Base-by-base conservation (phyloP, 345 rosid species). In the Psidium friedrichsthalianum region DNA sequence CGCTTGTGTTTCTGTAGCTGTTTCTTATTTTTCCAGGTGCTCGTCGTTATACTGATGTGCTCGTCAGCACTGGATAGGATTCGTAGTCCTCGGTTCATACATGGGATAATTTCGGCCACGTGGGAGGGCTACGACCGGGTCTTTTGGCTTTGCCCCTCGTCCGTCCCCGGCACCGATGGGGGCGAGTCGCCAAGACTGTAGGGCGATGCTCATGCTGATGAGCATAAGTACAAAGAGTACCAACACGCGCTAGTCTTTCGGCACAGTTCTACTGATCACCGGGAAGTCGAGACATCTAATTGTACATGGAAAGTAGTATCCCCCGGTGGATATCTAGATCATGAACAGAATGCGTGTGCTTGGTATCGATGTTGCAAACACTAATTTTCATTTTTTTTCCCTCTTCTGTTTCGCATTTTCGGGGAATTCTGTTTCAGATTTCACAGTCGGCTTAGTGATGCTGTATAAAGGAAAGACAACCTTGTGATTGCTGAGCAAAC, bases 71-170 rank as follows among this genome's bases (percentile, higher is more conserved):
- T 94, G 74, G 93, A 93, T 95, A 12, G 95, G 90, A 0, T 87
- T 96, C 12, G 98, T 96, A 86, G 89, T 95, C 85, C 92, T 96
- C 42, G 8, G 16, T 16, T 98, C 99, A n/a, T 95, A 91, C 81
- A 95, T 94, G 21, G 21, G 97, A 94, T 87, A 94, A 94, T 86
- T 96, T 95, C n/a, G 92, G 96, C 15, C 96, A 94, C 82, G 90
- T 94, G 5, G 96, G 99, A 51, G 98, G 99, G 53, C 93, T 96
- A 86, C 82, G 24, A 89, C 96, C 5, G 97, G 97, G 3, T 93
- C 86, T 95, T n/a, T 94, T 94, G 94, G 98, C 44, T 96, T 95
- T 61, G 85, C 94, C 44, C 87, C 87, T 96, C 57, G 90, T 94
- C 81, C 98, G 97, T 32, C 98, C 98, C 29, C 95, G 90, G 84